These are phyloP conservation scores for Phtheirospermum japonicum DNA, from an alignment of 257 asterid species.

Conservation along the genomic window DNA sequence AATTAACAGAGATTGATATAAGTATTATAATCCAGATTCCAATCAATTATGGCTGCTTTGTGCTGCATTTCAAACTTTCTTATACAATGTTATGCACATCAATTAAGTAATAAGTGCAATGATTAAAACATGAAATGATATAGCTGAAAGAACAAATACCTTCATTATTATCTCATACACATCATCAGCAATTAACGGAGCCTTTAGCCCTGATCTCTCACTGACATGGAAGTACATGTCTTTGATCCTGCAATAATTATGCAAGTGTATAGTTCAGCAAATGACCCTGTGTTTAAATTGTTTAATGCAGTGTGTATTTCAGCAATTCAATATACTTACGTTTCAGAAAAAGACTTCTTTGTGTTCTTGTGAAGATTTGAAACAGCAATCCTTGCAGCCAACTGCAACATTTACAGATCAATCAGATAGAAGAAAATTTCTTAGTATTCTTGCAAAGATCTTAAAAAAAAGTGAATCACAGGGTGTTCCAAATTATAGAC, in stretches of 20 bases:
- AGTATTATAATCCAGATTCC: slow-evolving; percentile 2
- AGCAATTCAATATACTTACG: slow-evolving; percentile 49
- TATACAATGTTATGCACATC: neutral
- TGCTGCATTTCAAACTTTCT: neutral
- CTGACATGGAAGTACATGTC: slow-evolving; percentile 81
- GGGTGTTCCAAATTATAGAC: no score
- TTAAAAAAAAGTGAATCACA: no score
- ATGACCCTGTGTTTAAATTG: neutral
- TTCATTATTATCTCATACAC: slow-evolving; percentile 78
- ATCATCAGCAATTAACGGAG: slow-evolving; percentile 90
- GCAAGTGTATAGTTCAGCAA: neutral
- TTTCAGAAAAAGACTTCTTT: slow-evolving; percentile 90
- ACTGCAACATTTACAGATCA: slow-evolving; percentile 36
- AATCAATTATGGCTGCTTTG: neutral
- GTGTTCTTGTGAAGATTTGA: slow-evolving; percentile 96
- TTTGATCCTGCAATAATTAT: slow-evolving; percentile 51
- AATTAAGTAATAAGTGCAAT: neutral
- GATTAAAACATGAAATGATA: neutral
- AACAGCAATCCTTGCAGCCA: slow-evolving; percentile 99
- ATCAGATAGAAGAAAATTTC: neutral
- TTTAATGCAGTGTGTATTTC: neutral
- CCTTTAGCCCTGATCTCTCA: slow-evolving; percentile 76
- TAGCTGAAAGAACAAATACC: slow-evolving; percentile 36
- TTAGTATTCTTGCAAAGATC: no score
- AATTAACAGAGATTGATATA: neutral